These are phyloP conservation scores for Casuarina equisetifolia DNA, from an alignment of 306 rosid species.

Conservation along the genomic window DNA sequence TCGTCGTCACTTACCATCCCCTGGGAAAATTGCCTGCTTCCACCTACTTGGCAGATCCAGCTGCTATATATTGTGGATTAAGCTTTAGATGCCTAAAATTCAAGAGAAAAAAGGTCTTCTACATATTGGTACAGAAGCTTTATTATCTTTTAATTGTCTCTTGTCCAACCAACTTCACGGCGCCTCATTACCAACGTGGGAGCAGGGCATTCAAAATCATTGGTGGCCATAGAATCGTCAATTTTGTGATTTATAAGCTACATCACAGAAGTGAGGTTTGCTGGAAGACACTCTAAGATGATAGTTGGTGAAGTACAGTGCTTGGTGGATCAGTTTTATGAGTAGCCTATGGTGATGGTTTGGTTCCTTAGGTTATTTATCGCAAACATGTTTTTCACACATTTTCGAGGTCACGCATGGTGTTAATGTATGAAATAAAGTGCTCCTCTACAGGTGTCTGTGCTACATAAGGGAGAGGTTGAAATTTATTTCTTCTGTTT, in stretches of 20 bases:
- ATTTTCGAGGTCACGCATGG: not conserved
- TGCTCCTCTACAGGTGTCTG: not conserved
- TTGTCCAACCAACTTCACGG: not conserved
- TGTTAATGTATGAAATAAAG: not conserved
- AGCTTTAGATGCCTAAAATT: not conserved
- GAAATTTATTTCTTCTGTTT: not conserved
- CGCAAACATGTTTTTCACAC: not conserved
- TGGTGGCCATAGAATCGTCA: not conserved
- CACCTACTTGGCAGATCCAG: not conserved
- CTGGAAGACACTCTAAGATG: not conserved
- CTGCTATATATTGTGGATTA: not conserved
- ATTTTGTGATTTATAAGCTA: not conserved
- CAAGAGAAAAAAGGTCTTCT: not conserved
- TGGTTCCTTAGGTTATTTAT: not conserved
- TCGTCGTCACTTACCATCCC: not conserved
- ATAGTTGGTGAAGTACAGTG: not conserved
- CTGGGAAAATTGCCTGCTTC: not conserved
- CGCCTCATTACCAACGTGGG: not conserved
- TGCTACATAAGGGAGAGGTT: not conserved
- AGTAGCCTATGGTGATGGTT: not conserved
- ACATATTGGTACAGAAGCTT: not conserved
- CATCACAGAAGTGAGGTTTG: not conserved
- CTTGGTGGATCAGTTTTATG: not conserved
- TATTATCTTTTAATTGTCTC: not conserved
- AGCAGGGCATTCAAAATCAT: not conserved